Evolutionary conservation across 257 asterid genomes (phyloP).

Genomic region (Scutellaria barbata): DNA sequence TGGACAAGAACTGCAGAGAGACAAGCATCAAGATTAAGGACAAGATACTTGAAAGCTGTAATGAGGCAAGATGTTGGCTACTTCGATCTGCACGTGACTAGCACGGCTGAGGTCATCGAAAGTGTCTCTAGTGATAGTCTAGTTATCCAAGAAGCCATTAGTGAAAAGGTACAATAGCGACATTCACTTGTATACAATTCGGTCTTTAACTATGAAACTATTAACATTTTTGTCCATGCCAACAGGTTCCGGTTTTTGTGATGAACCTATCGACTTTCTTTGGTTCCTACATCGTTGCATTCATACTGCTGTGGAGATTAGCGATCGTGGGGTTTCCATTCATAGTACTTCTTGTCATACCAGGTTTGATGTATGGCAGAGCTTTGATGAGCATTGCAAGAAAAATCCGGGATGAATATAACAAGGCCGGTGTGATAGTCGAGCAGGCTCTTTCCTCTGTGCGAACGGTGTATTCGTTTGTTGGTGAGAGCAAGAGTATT

Average conservation of each 20-base stretch:
- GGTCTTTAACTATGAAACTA: too few species aligned
- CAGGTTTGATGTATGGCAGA: constrained; percentile 87
- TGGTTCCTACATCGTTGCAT: constrained; percentile 68
- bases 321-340: constrained; percentile 81
- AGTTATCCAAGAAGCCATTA: constrained; percentile 78
- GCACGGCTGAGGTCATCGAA: constrained; percentile 83
- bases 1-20: constrained; percentile 98
- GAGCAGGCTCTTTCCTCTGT: constrained; percentile 86
- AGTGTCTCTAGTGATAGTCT: constrained; percentile 86
- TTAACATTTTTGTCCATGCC: background rate
- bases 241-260: constrained; percentile 76
- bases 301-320: constrained; percentile 73
- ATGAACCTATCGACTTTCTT: constrained; percentile 70
- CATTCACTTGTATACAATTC: background rate
- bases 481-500: constrained; percentile 65
- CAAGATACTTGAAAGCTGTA: constrained; percentile 78
- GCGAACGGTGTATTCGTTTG: constrained; percentile 86
- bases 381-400: constrained; percentile 68
- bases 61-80: constrained; percentile 95
- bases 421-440: constrained; percentile 64
- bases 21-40: constrained; percentile 77
- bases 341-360: constrained; percentile 64
- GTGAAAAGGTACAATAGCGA: constrained; percentile 67
- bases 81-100: constrained; percentile 80
- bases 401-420: constrained; percentile 66